phyloP scores from a whole-genome alignment of 208 protist genomes.

The Leishmania arabica region DNA sequence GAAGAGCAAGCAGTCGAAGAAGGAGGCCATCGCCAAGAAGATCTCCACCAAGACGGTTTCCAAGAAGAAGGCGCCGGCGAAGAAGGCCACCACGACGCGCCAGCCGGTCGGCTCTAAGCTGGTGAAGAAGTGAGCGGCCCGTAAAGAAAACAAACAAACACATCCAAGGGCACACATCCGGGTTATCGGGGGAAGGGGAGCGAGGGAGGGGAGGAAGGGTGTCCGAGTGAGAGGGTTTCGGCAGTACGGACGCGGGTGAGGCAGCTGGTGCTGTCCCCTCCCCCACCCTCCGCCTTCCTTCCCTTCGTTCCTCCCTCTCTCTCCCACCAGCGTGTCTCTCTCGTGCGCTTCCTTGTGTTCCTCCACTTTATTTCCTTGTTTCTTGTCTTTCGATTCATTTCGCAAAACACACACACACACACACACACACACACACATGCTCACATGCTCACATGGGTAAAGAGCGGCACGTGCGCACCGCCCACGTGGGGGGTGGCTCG shows the following conservation, averaged over 20 bases:
- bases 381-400: not conserved
- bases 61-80: conserved; percentile 56
- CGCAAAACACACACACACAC: not conserved
- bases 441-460: no score
- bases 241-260: not conserved
- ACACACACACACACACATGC: not conserved
- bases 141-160: not conserved
- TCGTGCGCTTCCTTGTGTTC: not conserved
- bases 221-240: not conserved
- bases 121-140: conserved; percentile 56
- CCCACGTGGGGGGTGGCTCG: no score
- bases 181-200: not conserved
- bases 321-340: not conserved
- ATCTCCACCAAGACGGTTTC: conserved; percentile 38
- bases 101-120: conserved; percentile 75
- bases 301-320: not conserved
- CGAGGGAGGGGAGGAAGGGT: not conserved
- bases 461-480: not conserved
- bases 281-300: not conserved
- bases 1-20: conserved; percentile 59
- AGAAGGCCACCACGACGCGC: conserved; percentile 24
- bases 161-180: not conserved
- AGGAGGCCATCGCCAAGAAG: conserved; percentile 63
- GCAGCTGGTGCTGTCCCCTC: not conserved
- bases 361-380: not conserved